Evolutionary conservation across 768 basidiomycete genomes (phyloP).

Genomic region (Rhodotorula kratochvilovae): DNA sequence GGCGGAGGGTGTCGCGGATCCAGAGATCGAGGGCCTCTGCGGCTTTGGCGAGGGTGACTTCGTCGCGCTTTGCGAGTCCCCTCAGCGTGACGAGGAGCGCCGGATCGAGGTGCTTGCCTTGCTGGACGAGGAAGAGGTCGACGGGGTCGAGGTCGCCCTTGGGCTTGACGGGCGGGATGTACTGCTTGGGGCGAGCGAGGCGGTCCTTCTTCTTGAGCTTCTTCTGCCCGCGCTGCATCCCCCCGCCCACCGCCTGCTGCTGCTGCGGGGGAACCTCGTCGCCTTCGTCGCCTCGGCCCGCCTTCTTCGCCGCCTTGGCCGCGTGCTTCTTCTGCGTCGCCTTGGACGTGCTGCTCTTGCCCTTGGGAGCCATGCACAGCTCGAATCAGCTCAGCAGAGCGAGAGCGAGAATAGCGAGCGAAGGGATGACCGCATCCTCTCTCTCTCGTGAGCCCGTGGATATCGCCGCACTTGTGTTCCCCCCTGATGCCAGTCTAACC

Average conservation of each 20-base stretch:
- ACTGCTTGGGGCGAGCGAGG: constrained; percentile 65
- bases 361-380: constrained; percentile 25
- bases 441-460: not conserved
- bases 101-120: constrained; percentile 58
- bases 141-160: constrained; percentile 36
- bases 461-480: not conserved
- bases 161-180: constrained; percentile 64
- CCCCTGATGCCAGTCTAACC: not conserved
- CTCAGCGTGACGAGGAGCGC: constrained; percentile 78
- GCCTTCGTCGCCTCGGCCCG: not conserved
- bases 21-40: constrained; percentile 76
- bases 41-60: constrained; percentile 73
- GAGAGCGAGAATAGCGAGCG: not conserved
- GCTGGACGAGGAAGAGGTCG: constrained; percentile 30
- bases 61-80: constrained; percentile 81
- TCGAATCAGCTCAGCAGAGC: too few relatives aligned
- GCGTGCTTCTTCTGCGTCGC: constrained; percentile 92
- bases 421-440: not conserved
- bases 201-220: constrained; percentile 55
- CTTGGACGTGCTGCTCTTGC: constrained; percentile 73
- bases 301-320: constrained; percentile 55
- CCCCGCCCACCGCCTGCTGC: too few relatives aligned
- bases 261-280: not conserved
- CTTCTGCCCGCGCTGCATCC: constrained; percentile 8
- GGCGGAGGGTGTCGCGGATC: constrained; percentile 51